These are phyloP conservation scores for Hanseniaspora singularis DNA, from an alignment of 805 yeast species.

Conservation along the genomic window DNA sequence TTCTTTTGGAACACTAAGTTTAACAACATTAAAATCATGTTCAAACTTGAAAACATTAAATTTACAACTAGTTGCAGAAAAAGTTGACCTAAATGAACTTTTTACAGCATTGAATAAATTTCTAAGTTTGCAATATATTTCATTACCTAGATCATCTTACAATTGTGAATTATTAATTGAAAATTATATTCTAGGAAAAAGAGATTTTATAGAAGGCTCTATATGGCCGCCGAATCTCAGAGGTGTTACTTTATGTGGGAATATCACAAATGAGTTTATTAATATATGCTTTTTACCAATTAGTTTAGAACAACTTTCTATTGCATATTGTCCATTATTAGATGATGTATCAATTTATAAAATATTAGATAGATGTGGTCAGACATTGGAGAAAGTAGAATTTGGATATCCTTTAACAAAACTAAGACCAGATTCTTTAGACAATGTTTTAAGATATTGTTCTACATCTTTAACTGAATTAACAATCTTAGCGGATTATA, in stretches of 20 bases:
- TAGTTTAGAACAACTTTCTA: conserved; percentile 57
- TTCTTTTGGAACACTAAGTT: conserved; percentile 83
- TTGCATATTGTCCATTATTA: conserved; percentile 79
- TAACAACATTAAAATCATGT: conserved; percentile 70
- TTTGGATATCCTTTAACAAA: conserved; percentile 86
- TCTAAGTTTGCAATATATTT: conserved; percentile 53
- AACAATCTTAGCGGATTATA: conserved; percentile 71
- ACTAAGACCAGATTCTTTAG: conserved; percentile 55
- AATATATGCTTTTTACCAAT: conserved; percentile 57
- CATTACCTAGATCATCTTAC: conserved; percentile 82
- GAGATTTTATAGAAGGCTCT: conserved; percentile 30
- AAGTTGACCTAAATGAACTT: conserved; percentile 69
- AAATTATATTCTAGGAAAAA: conserved; percentile 5
- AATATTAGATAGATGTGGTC: conserved; percentile 54
- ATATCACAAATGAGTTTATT: conserved; percentile 72
- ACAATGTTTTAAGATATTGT: conserved; percentile 60
- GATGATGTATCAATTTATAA: conserved; percentile 52
- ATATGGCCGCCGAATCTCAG: conserved; percentile 74
- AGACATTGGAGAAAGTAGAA: conserved; percentile 46
- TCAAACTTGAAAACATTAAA: conserved; percentile 52
- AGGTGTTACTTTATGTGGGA: conserved; percentile 73
- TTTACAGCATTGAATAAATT: conserved; percentile 61
- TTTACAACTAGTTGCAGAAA: conserved; percentile 77
- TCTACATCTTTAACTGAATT: conserved; percentile 49
- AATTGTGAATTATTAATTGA: conserved; percentile 39